phyloP scores from a whole-genome alignment of 192 early-diverging fungal genomes.

The Umbelopsis sp. region DNA sequence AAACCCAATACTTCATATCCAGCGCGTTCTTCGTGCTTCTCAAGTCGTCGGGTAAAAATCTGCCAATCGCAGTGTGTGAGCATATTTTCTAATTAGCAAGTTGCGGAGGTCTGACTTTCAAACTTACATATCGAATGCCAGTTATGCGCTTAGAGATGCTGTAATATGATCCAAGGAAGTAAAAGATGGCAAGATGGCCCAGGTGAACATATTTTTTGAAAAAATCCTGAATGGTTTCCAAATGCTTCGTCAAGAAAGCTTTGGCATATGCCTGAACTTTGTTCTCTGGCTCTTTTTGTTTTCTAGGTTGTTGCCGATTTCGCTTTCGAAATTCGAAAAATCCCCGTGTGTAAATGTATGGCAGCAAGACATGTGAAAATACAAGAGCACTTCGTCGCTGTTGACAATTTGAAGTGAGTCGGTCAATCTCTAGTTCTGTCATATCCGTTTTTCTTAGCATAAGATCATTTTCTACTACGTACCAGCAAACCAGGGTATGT shows the following conservation, averaged over 20 bases:
- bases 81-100: not conserved
- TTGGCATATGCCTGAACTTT: not conserved
- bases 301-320: not conserved
- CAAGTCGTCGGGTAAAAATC: constrained; percentile 77
- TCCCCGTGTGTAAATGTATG: constrained; percentile 28
- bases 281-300: not conserved
- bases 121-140: constrained; percentile 75
- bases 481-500: constrained; percentile 56
- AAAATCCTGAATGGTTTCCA: constrained; percentile 40
- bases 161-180: constrained; percentile 85
- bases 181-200: constrained; percentile 86
- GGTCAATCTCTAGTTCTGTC: not conserved
- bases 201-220: constrained; percentile 52
- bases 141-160: constrained; percentile 76
- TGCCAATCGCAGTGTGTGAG: constrained; percentile 20
- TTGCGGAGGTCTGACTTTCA: not conserved
- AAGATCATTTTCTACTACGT: constrained; percentile 6
- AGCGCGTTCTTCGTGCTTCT: constrained; percentile 66
- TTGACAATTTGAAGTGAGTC: not conserved
- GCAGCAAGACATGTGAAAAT: constrained; percentile 27
- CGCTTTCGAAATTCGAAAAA: constrained; percentile 26
- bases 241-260: constrained; percentile 9
- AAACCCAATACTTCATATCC: constrained; percentile 89
- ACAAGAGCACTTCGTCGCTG: constrained; percentile 22
- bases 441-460: not conserved